phyloP scores from a whole-genome alignment of 2,329 filamentous ascomycete genomes.

The Hypoxylon sp. region DNA sequence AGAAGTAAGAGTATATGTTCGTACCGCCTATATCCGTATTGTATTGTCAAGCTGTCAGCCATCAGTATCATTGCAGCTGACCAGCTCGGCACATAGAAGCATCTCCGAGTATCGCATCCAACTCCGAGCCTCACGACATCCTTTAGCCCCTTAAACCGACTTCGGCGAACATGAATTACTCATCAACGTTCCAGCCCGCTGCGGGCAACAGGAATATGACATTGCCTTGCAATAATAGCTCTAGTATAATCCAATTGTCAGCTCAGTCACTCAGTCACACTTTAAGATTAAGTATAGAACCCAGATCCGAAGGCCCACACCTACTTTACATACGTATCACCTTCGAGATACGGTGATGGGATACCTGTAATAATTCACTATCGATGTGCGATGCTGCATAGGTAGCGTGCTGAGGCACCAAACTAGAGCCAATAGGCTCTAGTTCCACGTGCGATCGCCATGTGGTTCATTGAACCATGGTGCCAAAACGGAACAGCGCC shows the following conservation, averaged over 20 bases:
- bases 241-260: conserved; percentile 2
- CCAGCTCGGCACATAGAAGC: conserved; percentile 33
- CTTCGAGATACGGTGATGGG: conserved; percentile 21
- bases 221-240: conserved; percentile 4
- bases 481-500: conserved; percentile 38
- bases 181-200: conserved; percentile 1
- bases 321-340: conserved; percentile 12
- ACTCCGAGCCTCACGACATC: conserved; percentile 33
- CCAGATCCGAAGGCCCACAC: conserved; percentile 36
- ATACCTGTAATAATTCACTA: conserved; percentile 35
- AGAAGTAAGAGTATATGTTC: conserved; percentile 24
- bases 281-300: conserved; percentile 19
- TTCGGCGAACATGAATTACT: conserved; percentile 27
- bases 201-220: conserved; percentile 1
- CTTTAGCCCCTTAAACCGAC: conserved; percentile 25
- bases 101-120: conserved; percentile 35
- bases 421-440: conserved; percentile 37
- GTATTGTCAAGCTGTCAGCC: conserved; percentile 25
- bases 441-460: conserved; percentile 42
- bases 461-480: conserved; percentile 41
- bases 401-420: conserved; percentile 20
- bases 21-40: conserved; percentile 22
- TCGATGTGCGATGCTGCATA: conserved; percentile 40
- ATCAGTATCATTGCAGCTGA: conserved; percentile 26
- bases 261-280: conserved; percentile 9